Evolutionary conservation across 2,329 filamentous ascomycete genomes (phyloP).

Genomic region (Fusarium mangiferae): DNA sequence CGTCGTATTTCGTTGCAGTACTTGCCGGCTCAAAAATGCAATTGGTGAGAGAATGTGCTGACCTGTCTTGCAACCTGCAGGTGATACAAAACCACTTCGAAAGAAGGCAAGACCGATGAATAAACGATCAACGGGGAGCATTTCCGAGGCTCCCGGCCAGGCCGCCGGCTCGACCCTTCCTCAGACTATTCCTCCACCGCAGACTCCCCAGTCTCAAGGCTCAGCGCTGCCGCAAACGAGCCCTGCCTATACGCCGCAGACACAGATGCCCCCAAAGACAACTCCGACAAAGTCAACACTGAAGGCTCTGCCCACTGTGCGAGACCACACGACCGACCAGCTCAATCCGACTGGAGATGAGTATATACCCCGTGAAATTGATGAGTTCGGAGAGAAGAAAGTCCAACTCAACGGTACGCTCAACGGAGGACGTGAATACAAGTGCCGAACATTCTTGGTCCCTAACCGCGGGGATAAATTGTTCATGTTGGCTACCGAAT

Average conservation of each 20-base stretch:
- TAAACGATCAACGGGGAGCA: conserved; percentile 60
- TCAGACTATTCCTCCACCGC: conserved; percentile 59
- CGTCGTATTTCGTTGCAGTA: conserved; percentile 44
- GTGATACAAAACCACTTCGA: conserved; percentile 58
- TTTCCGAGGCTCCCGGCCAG: conserved; percentile 68
- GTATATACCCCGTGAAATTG: conserved; percentile 92
- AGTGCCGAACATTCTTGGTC: conserved; percentile 92
- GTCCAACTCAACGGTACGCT: conserved; percentile 85
- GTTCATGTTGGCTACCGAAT: conserved; percentile 99
- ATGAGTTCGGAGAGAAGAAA: conserved; percentile 94
- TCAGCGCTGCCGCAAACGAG: conserved; percentile 57
- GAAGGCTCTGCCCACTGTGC: conserved; percentile 93
- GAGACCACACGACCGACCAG: conserved; percentile 97
- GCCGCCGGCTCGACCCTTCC: conserved; percentile 57
- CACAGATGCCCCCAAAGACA: conserved; percentile 75
- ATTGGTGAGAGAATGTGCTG: conserved; percentile 21
- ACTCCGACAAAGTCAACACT: conserved; percentile 85
- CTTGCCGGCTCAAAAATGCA: not conserved
- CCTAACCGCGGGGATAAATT: conserved; percentile 91
- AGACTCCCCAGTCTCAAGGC: conserved; percentile 65
- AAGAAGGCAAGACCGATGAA: conserved; percentile 74
- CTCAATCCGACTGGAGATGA: conserved; percentile 90
- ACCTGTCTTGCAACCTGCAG: conserved; percentile 51
- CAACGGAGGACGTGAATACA: conserved; percentile 85
- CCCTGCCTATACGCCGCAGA: conserved; percentile 53